Evolutionary conservation across 2,329 filamentous ascomycete species (phyloP), one percentile per base, ranked within the genome.

Genomic region (Aspergillus oerlinghausenensis): DNA sequence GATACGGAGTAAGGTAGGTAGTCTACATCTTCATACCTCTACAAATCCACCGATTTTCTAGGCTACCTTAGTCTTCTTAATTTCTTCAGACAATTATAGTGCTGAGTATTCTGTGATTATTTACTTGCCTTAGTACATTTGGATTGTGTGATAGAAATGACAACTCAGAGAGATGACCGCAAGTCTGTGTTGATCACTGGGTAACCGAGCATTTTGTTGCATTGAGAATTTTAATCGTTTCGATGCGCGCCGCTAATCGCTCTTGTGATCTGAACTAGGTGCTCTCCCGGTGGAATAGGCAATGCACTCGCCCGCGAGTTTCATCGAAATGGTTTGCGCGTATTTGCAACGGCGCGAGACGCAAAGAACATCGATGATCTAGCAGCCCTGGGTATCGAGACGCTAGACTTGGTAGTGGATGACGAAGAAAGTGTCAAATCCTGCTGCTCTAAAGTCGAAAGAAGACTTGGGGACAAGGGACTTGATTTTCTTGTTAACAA

Each of bases 401-500:
- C 81, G 9, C 65, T 85, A 26, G 73, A 78, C 32, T 74, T 85
- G 38, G 81, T 82, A 58, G 82, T 84, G 51, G 79, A 80, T 55
- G 71, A 75, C 29, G 68, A 73, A 21, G 72, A 76, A n/a, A 82
- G 77, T 57, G 79, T 85, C 56, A 68, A 71, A 25, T 67, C 69
- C 10, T 77, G 83, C 43, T 76, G 74, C 59, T 67, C 73, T 6
- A 75, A 80, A 52, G 74, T 85, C 17, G 69, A 76, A 45, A 69
- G 68, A 14, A 72, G 77, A 21, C 79, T 82, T 0, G 71, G 70
- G 8, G 78, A 77, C 21, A 78, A 75, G 50, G 74, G 74, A 3
- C 73, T 85, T n/a, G 78, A 84, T 63, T 79, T 80, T 61, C 73
- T 85, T 11, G 79, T 84, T 63, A 85, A 85, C 67, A 85, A 85